Evolutionary conservation across 164 flowering plant species (phyloP).

Genomic region (Echeveria elegans): DNA sequence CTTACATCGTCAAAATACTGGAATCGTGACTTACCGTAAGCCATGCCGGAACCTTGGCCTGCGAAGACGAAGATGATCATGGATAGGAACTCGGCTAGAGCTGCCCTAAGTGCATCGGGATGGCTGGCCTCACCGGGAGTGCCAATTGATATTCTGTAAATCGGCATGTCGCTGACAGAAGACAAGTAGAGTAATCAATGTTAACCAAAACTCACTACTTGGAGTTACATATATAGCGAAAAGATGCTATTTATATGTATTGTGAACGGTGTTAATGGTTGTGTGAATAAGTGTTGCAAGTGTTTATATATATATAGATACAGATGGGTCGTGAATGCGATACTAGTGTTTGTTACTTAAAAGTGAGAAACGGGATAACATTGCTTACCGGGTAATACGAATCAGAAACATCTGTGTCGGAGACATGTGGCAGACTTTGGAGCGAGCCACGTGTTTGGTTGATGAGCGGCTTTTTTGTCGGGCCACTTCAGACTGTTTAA

Average conservation of each 20-base stretch:
- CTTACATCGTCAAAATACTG: too few relatives aligned
- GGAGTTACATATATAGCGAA: too few relatives aligned
- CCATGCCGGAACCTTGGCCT: constrained; percentile 56
- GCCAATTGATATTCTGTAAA: constrained; percentile 31
- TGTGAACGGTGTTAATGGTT: too few relatives aligned
- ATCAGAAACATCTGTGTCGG: background rate
- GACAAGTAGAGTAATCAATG: background rate
- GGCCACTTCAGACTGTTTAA: too few relatives aligned
- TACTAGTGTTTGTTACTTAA: background rate
- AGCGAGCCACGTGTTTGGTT: background rate
- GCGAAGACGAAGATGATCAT: constrained; percentile 54
- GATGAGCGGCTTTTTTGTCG: too few relatives aligned
- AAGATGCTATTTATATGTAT: background rate
- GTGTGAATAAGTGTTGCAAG: too few relatives aligned
- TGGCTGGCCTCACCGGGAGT: constrained; percentile 36
- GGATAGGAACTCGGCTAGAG: constrained; percentile 43
- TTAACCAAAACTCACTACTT: too few relatives aligned
- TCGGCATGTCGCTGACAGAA: constrained; percentile 18
- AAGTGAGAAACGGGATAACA: too few relatives aligned
- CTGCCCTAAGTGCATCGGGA: constrained; percentile 44
- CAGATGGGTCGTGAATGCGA: too few relatives aligned
- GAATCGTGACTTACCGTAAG: constrained; percentile 42
- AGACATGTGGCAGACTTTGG: background rate
- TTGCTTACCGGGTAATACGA: background rate
- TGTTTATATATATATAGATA: too few relatives aligned